phyloP scores from a whole-genome alignment of 1,139 yeast genomes.

The Candida neerlandica region DNA sequence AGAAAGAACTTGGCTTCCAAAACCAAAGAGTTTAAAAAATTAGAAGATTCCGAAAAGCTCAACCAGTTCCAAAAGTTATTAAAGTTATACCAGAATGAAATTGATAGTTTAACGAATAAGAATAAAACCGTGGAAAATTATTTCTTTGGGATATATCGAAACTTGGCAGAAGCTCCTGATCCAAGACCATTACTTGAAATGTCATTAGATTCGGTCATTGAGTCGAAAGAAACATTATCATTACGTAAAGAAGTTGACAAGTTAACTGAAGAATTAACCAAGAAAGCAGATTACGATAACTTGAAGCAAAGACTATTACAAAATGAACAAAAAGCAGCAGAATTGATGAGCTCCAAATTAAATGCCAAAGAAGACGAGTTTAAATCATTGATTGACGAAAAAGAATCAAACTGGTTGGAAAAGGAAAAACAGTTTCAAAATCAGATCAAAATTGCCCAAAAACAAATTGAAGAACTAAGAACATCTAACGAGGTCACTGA shows the following conservation, averaged over 20 bases:
- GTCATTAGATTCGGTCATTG: conserved; percentile 67
- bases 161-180: conserved; percentile 89
- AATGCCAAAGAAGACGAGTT: conserved; percentile 67
- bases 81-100: conserved; percentile 84
- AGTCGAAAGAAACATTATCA: conserved; percentile 55
- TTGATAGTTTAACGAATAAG: conserved; percentile 78
- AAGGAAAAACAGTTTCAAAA: conserved; percentile 48
- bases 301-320: conserved; percentile 62
- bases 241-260: conserved; percentile 55
- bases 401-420: conserved; percentile 60
- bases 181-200: conserved; percentile 80
- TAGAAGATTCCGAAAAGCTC: conserved; percentile 67
- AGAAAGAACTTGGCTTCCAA: conserved; percentile 77
- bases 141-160: conserved; percentile 73
- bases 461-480: conserved; percentile 55
- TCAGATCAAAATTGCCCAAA: conserved; percentile 49
- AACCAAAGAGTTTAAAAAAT: conserved; percentile 80
- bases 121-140: conserved; percentile 73
- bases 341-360: conserved; percentile 46
- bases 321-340: conserved; percentile 60
- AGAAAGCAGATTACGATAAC: conserved; percentile 77
- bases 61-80: conserved; percentile 65
- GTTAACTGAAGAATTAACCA: conserved; percentile 62
- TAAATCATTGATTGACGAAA: conserved; percentile 60
- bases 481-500: conserved; percentile 58